Evolutionary conservation across 805 yeast genomes (phyloP).

Genomic region (Maudiozyma serrabonitensis): DNA sequence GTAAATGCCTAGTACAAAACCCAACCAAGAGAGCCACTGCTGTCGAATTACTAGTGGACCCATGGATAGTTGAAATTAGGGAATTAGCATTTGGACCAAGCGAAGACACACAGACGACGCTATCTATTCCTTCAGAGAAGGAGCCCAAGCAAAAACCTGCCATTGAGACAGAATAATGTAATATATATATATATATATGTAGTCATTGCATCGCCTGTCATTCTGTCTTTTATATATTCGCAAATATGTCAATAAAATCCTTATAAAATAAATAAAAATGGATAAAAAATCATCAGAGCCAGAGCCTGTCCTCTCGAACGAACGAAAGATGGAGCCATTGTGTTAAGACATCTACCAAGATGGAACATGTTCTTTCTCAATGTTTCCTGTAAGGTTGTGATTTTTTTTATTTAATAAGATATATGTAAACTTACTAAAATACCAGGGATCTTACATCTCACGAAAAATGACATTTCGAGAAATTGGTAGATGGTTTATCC

Average conservation of each 20-base stretch:
- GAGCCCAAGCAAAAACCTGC: neutral
- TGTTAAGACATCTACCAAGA: too few relatives aligned
- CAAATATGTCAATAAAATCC: neutral
- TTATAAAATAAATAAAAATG: neutral
- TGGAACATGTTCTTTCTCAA: too few relatives aligned
- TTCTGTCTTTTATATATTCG: neutral
- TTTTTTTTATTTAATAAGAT: too few relatives aligned
- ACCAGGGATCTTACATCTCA: too few relatives aligned
- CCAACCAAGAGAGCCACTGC: conserved; percentile 78
- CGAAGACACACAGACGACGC: neutral
- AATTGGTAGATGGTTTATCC: too few relatives aligned
- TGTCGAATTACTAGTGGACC: conserved; percentile 73
- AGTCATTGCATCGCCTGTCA: neutral
- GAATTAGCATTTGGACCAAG: conserved; percentile 50
- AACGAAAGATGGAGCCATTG: too few relatives aligned
- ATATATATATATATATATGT: neutral
- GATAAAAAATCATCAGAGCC: neutral
- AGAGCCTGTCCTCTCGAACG: too few relatives aligned
- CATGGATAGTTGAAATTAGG: conserved; percentile 75
- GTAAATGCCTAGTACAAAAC: conserved; percentile 70
- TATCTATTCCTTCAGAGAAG: neutral
- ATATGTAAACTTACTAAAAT: too few relatives aligned
- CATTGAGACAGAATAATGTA: neutral
- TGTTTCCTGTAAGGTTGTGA: too few relatives aligned
- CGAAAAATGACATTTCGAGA: too few relatives aligned